Percentiles rank a stretch among this genome's conserved stretches.
Conservation (phyloP, 2,329 filamentous ascomycete species). For the Aspergillus pseudoglaucus region DNA sequence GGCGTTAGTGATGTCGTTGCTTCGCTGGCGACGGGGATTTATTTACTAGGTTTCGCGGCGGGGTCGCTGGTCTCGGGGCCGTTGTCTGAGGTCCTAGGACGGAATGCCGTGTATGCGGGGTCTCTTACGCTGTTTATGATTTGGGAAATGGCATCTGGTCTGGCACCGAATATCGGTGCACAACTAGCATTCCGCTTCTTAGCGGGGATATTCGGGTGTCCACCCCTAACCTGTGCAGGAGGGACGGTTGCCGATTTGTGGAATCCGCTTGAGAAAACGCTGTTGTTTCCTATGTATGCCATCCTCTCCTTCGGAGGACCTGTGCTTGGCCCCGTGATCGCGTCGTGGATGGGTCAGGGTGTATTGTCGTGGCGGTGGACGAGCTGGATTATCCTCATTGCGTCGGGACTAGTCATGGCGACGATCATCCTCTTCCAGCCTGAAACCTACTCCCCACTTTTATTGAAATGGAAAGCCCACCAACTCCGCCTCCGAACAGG, state of each 20-base stretch:
- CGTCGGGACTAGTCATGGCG: constrained; percentile 26
- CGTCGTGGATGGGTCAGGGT: constrained; percentile 16
- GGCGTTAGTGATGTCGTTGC: constrained; percentile 47
- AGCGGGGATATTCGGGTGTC: constrained; percentile 44
- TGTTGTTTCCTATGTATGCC: constrained; percentile 46
- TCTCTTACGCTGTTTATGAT: constrained; percentile 44
- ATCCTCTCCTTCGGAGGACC: constrained; percentile 36
- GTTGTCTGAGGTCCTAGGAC: constrained; percentile 43
- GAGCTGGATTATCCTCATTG: constrained; percentile 40
- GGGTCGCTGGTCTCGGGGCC: constrained; percentile 46
- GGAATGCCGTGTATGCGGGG: constrained; percentile 45
- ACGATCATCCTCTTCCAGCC: constrained; percentile 40
- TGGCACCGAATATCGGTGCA: constrained; percentile 45
- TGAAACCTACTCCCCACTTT: constrained; percentile 43
- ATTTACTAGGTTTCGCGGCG: constrained; percentile 43
- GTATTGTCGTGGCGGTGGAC: constrained; percentile 30
- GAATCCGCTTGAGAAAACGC: constrained; percentile 42
- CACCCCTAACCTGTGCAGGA: constrained; percentile 41
- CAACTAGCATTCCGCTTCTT: constrained; percentile 47
- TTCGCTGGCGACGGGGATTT: constrained; percentile 42
- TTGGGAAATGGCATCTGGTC: constrained; percentile 43
- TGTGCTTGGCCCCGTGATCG: constrained; percentile 15
- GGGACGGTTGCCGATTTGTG: constrained; percentile 45
- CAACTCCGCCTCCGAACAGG: constrained; percentile 35
- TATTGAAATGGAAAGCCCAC: constrained; percentile 42